Conservation (phyloP, 208 protist genomes). For the Leishmania martiniquensis region DNA sequence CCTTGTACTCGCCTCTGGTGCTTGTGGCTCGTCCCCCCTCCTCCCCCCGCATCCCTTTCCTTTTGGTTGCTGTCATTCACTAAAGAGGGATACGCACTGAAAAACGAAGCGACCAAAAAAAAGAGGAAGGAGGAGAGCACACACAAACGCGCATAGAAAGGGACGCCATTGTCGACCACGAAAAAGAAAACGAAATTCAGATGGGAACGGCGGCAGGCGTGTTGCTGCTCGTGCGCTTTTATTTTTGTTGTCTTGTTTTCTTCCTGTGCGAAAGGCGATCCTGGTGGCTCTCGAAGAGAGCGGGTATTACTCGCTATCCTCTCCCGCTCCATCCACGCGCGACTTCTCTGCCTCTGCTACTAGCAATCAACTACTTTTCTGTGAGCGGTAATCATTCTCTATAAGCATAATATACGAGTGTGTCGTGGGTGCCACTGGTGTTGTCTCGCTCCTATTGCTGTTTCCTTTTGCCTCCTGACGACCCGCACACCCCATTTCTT, state of each 20-base stretch:
- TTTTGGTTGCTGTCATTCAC: no score
- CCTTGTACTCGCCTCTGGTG: no score
- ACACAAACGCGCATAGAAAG: no score
- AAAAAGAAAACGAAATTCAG: not conserved
- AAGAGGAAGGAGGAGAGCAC: no score
- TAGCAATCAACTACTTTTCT: conserved; percentile 7
- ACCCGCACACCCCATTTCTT: not conserved
- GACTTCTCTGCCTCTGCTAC: not conserved
- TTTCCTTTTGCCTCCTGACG: not conserved
- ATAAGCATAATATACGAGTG: not conserved
- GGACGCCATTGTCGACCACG: no score
- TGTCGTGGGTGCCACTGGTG: not conserved
- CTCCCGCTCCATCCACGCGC: not conserved
- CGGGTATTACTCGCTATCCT: not conserved
- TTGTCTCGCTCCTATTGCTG: not conserved
- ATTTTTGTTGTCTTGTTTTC: not conserved
- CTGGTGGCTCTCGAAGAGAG: not conserved
- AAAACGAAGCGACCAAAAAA: no score
- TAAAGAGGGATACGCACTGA: no score
- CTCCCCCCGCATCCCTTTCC: no score
- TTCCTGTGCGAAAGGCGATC: not conserved
- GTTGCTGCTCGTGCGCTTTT: not conserved
- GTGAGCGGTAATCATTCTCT: not conserved
- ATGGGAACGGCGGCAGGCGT: not conserved
- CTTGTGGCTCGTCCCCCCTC: not conserved